Conservation (phyloP, 2,329 filamentous ascomycete species). For the Hypoxylon sp. region DNA sequence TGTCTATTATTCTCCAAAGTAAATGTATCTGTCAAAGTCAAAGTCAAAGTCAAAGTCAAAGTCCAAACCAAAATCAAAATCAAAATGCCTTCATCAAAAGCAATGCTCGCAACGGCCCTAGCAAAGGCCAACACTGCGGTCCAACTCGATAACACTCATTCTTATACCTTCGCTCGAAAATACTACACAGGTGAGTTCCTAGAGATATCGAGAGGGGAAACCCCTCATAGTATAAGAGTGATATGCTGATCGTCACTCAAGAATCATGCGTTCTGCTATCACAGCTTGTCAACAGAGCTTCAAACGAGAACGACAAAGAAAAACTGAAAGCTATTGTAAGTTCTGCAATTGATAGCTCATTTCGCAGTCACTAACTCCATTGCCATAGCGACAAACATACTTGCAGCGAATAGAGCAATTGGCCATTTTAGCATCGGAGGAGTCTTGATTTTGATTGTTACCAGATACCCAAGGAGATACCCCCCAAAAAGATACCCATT, state of each 20-base stretch:
- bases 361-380: conserved; percentile 21
- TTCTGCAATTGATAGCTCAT: conserved; percentile 1
- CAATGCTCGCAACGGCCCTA: conserved; percentile 40
- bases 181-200: no score
- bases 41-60: no score
- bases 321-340: conserved; percentile 40
- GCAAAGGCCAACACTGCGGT: conserved; percentile 44
- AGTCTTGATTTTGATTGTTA: conserved; percentile 12
- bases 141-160: conserved; percentile 44
- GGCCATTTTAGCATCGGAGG: conserved; percentile 15
- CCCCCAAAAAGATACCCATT: conserved; percentile 26
- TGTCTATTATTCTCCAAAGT: no score
- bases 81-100: conserved; percentile 41
- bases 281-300: conserved; percentile 36
- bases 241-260: no score
- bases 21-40: no score
- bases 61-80: no score
- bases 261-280: conserved; percentile 39
- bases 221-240: no score
- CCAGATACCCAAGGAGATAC: no score
- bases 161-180: conserved; percentile 39
- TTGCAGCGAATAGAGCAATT: conserved; percentile 38
- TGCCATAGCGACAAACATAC: conserved; percentile 36
- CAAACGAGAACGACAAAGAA: conserved; percentile 31
- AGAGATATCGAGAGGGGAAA: no score